These are phyloP conservation scores for Solanum bukasovii DNA, from an alignment of 257 asterid genomes.

Conservation along the genomic window DNA sequence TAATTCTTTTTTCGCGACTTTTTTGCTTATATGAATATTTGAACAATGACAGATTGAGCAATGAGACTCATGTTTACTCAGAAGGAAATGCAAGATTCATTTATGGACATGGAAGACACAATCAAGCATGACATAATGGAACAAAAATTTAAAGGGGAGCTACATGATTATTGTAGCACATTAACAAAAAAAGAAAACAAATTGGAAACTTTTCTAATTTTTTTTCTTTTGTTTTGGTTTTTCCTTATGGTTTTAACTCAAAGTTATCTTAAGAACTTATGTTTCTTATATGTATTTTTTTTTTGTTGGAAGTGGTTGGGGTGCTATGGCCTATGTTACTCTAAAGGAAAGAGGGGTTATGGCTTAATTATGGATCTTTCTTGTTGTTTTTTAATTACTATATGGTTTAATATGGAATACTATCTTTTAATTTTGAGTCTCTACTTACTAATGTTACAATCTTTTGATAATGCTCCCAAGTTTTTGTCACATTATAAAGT, in stretches of 20 bases:
- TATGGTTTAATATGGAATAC: neutral
- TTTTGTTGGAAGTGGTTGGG: neutral
- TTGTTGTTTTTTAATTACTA: neutral
- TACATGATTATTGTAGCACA: neutral
- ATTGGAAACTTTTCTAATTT: neutral
- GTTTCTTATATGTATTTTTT: neutral
- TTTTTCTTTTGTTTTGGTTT: neutral
- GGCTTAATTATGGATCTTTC: neutral
- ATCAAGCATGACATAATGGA: slow-evolving; percentile 15
- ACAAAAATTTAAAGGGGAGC: neutral
- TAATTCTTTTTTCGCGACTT: neutral
- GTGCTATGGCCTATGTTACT: neutral
- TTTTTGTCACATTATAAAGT: neutral
- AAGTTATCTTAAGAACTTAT: neutral
- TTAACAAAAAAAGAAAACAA: neutral
- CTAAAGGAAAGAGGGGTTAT: neutral
- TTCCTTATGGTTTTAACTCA: neutral
- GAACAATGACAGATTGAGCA: slow-evolving; percentile 35
- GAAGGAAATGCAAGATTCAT: slow-evolving; percentile 89
- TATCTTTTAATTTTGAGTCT: neutral
- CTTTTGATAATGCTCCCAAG: neutral
- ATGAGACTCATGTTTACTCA: slow-evolving; percentile 74
- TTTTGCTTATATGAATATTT: neutral
- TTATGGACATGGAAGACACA: slow-evolving; percentile 75
- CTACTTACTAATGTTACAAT: neutral